Conservation (phyloP, 495 filamentous ascomycete species). For the Penicillium dipodomyicola region DNA sequence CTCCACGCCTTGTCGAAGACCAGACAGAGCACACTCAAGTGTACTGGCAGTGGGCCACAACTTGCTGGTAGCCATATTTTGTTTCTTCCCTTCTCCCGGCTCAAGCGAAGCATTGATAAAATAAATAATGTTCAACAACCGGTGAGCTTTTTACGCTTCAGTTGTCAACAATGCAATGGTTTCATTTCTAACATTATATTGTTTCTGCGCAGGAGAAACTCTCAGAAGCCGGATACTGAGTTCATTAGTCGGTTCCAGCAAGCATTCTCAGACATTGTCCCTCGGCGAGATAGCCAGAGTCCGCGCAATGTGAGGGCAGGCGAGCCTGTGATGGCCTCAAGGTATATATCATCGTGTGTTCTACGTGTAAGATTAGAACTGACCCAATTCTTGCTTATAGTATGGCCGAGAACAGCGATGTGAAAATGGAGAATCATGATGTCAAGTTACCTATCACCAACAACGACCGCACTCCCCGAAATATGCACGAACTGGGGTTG, state of each 20-base stretch:
- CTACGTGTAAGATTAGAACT: neutral
- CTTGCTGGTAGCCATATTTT: neutral
- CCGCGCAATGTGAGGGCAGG: neutral
- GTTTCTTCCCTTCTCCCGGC: neutral
- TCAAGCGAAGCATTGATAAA: slow-evolving; percentile 2
- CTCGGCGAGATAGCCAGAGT: slow-evolving; percentile 22
- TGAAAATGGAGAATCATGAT: slow-evolving; percentile 48
- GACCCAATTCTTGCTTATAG: slow-evolving; percentile 11
- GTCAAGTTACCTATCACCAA: slow-evolving; percentile 55
- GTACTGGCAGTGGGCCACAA: neutral
- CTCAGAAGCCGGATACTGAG: slow-evolving; percentile 83
- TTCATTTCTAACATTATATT: neutral
- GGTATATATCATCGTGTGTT: slow-evolving; percentile 22
- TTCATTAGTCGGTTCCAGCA: slow-evolving; percentile 81
- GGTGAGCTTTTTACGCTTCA: slow-evolving; percentile 12
- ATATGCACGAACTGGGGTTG: slow-evolving; percentile 77
- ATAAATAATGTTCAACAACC: slow-evolving; percentile 26
- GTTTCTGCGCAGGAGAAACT: slow-evolving; percentile 52
- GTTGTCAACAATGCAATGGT: no score
- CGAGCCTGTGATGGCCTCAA: slow-evolving; percentile 25
- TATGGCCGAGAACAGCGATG: slow-evolving; percentile 15
- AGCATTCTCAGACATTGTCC: slow-evolving; percentile 66
- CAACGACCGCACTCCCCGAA: slow-evolving; percentile 74
- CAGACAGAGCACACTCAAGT: neutral
- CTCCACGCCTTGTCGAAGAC: neutral